Conservation (phyloP, 805 yeast species). For the Kodamaea lidongshanica region DNA sequence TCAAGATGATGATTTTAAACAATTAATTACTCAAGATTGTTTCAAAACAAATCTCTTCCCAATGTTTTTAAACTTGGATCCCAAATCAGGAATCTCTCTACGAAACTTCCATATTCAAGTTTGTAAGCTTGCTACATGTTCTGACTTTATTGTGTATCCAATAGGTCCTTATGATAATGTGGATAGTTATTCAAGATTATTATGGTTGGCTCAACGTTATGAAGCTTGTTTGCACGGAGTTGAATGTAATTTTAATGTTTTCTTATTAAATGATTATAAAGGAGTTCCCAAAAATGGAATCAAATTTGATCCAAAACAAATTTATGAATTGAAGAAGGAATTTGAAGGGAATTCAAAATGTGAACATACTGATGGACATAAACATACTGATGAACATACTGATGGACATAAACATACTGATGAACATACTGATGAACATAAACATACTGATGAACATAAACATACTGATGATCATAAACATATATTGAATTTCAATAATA, state of each 20-base stretch:
- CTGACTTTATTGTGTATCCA: constrained; percentile 70
- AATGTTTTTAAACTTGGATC: constrained; percentile 54
- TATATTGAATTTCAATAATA: too few relatives aligned
- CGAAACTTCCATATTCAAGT: constrained; percentile 85
- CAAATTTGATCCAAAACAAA: constrained; percentile 4
- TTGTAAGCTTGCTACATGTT: constrained; percentile 65
- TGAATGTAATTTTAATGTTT: constrained; percentile 16
- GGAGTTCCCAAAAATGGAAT: background rate
- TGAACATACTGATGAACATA: too few relatives aligned
- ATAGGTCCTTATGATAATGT: constrained; percentile 8
- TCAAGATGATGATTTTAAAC: constrained; percentile 22
- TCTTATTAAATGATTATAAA: constrained; percentile 12
- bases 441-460: too few relatives aligned
- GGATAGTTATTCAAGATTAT: constrained; percentile 24
- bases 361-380: too few relatives aligned
- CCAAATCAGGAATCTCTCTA: constrained; percentile 65
- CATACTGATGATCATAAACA: too few relatives aligned
- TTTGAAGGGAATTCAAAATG: too few relatives aligned
- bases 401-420: too few relatives aligned
- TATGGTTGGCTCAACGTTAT: constrained; percentile 34
- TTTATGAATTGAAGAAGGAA: too few relatives aligned
- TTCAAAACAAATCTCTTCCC: constrained; percentile 42
- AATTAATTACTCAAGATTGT: constrained; percentile 37
- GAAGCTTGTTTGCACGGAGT: constrained; percentile 12
- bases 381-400: too few relatives aligned